Conservation (phyloP, 129 eudicot species). For the Pittosporum tobira region DNA sequence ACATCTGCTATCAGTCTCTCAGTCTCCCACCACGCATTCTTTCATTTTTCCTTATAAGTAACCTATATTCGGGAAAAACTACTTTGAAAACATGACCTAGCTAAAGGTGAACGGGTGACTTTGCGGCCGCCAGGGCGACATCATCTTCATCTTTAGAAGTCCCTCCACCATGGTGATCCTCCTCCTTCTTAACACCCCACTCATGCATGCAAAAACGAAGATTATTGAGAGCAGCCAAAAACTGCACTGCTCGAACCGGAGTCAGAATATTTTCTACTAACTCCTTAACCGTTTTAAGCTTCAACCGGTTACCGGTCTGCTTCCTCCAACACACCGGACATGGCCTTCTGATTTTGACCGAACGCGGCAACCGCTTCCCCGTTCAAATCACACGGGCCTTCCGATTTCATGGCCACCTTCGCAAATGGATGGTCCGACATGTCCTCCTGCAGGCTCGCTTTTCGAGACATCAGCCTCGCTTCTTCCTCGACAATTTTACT, state of each 20-base stretch:
- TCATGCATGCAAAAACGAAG: constrained; percentile 16
- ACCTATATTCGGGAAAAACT: too few relatives aligned
- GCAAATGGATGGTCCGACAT: constrained; percentile 25
- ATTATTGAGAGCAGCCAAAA: constrained; percentile 21
- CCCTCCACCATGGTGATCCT: constrained; percentile 12
- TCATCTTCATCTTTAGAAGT: too few relatives aligned
- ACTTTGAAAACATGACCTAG: too few relatives aligned
- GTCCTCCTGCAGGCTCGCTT: constrained; percentile 24
- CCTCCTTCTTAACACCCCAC: constrained; percentile 20
- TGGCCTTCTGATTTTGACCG: constrained; percentile 5
- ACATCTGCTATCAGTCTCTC: too few relatives aligned
- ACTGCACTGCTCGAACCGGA: constrained; percentile 24
- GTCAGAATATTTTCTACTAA: constrained; percentile 14
- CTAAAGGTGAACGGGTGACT: too few relatives aligned
- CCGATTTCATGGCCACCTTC: neutral
- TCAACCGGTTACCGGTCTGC: constrained; percentile 26
- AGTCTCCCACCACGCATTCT: too few relatives aligned
- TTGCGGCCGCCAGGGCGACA: too few relatives aligned
- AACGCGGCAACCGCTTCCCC: constrained; percentile 3
- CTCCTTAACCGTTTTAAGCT: constrained; percentile 20
- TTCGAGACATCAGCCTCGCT: neutral
- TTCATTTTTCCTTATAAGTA: too few relatives aligned
- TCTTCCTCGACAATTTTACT: constrained; percentile 10
- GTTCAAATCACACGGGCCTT: neutral
- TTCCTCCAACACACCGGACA: too few relatives aligned